Percentiles rank a stretch among this genome's conserved stretches.
These are phyloP conservation scores for Talaromyces verruculosus DNA, from an alignment of 2,329 filamentous ascomycete genomes.

Conservation along the genomic window DNA sequence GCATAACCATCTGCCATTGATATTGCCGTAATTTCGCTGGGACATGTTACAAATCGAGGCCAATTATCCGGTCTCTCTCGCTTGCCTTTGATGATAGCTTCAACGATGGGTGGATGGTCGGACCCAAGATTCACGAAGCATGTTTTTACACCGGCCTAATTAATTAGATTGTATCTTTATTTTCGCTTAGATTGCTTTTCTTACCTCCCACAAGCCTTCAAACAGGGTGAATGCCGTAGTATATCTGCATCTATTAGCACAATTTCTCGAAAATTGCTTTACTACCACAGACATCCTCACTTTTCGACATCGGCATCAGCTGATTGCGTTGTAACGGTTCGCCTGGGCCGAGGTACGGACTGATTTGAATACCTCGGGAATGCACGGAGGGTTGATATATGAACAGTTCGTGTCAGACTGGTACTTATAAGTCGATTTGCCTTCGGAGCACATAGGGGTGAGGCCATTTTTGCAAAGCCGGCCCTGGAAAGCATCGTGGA, in stretches of 20 bases:
- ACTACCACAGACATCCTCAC: neutral
- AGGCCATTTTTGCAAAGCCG: neutral
- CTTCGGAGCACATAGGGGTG: neutral
- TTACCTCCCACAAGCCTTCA: neutral
- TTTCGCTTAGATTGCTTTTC: neutral
- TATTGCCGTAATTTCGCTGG: conserved; percentile 78
- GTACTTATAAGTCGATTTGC: neutral
- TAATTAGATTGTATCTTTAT: neutral
- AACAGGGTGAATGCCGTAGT: neutral
- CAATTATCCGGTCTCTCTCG: conserved; percentile 48
- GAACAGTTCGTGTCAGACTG: neutral
- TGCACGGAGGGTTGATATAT: neutral
- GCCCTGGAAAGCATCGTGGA: neutral
- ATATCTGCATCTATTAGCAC: neutral
- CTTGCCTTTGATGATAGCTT: conserved; percentile 73
- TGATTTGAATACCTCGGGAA: neutral
- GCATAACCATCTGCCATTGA: conserved; percentile 79
- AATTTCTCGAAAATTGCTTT: neutral
- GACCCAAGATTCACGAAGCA: conserved; percentile 35
- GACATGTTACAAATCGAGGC: conserved; percentile 61
- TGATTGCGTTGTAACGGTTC: neutral
- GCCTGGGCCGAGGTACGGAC: neutral
- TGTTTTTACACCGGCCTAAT: conserved; percentile 39
- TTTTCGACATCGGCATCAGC: neutral
- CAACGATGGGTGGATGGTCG: conserved; percentile 68